Conservation (phyloP, 202 grass and related monocot genomes). For the Brachypodium distachyon region DNA sequence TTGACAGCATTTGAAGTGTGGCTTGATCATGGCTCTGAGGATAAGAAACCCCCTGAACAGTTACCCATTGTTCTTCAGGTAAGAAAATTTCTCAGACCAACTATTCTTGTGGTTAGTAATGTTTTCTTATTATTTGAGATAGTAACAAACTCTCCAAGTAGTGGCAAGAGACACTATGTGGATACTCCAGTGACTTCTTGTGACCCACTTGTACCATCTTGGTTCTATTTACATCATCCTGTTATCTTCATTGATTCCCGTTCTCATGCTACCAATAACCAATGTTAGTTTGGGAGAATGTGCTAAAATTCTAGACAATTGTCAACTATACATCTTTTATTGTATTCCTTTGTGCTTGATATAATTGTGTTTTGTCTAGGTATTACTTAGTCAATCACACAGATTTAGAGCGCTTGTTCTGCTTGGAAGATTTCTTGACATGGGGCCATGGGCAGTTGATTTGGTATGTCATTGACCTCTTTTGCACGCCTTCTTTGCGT, state of each 20-base stretch:
- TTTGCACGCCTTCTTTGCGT: background rate
- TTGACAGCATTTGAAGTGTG: constrained; percentile 96
- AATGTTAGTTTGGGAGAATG: background rate
- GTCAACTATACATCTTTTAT: background rate
- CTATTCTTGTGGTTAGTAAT: background rate
- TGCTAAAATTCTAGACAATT: background rate
- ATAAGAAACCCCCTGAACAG: constrained; percentile 96
- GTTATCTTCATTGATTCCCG: background rate
- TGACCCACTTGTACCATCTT: background rate
- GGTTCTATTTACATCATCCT: background rate
- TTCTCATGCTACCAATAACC: background rate
- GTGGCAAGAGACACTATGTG: background rate
- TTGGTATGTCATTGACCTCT: constrained; percentile 44
- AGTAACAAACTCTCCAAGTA: background rate
- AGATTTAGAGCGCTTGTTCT: constrained; percentile 93
- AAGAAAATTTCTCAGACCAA: constrained; percentile 14
- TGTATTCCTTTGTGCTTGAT: background rate
- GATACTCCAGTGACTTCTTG: background rate
- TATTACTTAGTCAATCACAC: constrained; percentile 92
- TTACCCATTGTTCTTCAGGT: constrained; percentile 60
- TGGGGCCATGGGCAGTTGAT: constrained; percentile 99
- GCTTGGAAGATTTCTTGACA: constrained; percentile 98
- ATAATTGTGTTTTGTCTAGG: constrained; percentile 39
- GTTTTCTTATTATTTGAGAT: background rate
- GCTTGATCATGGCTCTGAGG: constrained; percentile 91